phyloP scores from a whole-genome alignment of 148 eudicot species.

The Pharnaceum exiguum region DNA sequence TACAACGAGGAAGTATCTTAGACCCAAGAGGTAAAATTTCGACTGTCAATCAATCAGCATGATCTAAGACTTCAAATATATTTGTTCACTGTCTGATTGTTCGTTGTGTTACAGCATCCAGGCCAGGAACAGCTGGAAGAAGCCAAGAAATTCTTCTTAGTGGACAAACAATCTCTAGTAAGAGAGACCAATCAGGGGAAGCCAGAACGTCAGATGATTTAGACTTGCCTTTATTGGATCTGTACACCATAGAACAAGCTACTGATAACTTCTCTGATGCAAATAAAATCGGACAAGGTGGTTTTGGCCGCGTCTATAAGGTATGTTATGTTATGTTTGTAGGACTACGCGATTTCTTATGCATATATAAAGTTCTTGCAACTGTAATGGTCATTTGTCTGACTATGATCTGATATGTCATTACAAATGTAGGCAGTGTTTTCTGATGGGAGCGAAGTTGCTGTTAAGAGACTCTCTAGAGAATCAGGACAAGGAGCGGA shows the following conservation, averaged over 20 bases:
- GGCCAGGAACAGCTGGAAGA: conserved; percentile 16
- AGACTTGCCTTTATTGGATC: conserved; percentile 32
- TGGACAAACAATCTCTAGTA: conserved; percentile 15
- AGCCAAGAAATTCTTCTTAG: conserved; percentile 27
- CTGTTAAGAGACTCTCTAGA: conserved; percentile 71
- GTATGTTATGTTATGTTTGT: conserved; percentile 1
- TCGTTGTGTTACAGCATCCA: conserved; percentile 8
- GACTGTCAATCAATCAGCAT: not conserved
- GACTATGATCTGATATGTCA: not conserved
- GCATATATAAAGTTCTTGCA: not conserved
- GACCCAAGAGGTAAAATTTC: conserved; percentile 33
- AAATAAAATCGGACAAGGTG: conserved; percentile 38
- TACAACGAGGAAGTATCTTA: not conserved
- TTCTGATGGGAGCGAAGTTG: conserved; percentile 49
- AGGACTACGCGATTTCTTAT: not conserved
- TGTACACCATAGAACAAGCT: conserved; percentile 24
- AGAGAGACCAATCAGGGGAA: conserved; percentile 28
- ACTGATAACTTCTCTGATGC: conserved; percentile 28
- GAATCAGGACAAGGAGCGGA: conserved; percentile 70
- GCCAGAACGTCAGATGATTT: conserved; percentile 20
- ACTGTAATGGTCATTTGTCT: not conserved
- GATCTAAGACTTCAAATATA: not conserved
- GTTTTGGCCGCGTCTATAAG: conserved; percentile 38
- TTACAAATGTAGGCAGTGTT: conserved; percentile 39
- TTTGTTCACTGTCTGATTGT: not conserved